phyloP scores from a whole-genome alignment of 2,329 filamentous ascomycete genomes.

The Claviceps quebecensis region DNA sequence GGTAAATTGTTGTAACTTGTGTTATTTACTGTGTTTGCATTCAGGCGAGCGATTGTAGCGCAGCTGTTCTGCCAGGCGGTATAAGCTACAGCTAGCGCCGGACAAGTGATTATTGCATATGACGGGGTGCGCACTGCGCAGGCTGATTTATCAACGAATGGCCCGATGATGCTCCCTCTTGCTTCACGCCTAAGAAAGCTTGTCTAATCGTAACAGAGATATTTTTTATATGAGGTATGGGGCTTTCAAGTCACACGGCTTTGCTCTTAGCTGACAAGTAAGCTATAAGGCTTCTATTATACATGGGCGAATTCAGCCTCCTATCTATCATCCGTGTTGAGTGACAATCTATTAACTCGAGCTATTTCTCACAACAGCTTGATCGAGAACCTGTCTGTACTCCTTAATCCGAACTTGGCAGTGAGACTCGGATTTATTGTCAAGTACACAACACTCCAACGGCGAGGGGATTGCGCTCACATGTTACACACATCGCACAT shows the following conservation, averaged over 20 bases:
- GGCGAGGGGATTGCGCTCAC: no score
- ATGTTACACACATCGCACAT: background rate
- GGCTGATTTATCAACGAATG: background rate
- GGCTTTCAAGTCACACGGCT: background rate
- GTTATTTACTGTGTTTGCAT: background rate
- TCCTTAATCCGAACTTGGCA: background rate
- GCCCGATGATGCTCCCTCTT: background rate
- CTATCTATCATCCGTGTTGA: background rate
- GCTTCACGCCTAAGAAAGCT: background rate
- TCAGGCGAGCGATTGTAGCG: background rate
- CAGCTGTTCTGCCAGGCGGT: conserved; percentile 25
- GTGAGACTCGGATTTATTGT: background rate
- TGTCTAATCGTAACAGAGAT: background rate
- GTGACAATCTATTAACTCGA: background rate
- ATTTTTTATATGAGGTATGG: background rate
- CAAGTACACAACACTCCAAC: background rate
- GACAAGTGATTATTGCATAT: conserved; percentile 5
- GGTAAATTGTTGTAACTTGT: no score
- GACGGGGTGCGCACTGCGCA: background rate
- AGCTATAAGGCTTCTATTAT: no score
- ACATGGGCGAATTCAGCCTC: background rate
- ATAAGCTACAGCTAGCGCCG: conserved; percentile 4
- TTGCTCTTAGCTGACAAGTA: background rate
- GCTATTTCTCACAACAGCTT: background rate
- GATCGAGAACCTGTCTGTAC: background rate